Evolutionary conservation across 164 flowering plant species (phyloP).

Genomic region (Annona cherimola): DNA sequence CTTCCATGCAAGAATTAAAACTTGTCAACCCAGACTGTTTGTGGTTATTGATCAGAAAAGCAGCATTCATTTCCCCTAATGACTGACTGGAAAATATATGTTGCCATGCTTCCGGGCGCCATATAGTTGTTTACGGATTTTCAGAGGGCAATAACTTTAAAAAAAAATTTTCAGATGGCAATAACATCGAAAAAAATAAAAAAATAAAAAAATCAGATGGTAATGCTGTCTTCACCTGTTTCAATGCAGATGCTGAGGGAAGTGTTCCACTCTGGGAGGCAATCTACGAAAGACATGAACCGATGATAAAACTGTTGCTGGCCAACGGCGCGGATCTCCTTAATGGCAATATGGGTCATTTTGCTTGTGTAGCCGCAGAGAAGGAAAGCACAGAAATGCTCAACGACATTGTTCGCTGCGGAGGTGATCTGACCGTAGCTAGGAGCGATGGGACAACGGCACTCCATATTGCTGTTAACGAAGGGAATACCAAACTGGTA

Average conservation of each 20-base stretch:
- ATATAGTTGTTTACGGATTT: too few relatives aligned
- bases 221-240: too few relatives aligned
- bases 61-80: too few relatives aligned
- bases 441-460: constrained; percentile 60
- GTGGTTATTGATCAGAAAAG: too few relatives aligned
- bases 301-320: constrained; percentile 34
- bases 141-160: too few relatives aligned
- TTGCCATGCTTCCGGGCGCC: too few relatives aligned
- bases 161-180: too few relatives aligned
- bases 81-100: too few relatives aligned
- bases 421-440: constrained; percentile 52
- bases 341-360: constrained; percentile 59
- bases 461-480: constrained; percentile 75
- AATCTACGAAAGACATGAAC: constrained; percentile 45
- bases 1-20: constrained; percentile 15
- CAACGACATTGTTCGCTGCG: constrained; percentile 35
- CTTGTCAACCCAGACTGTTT: too few relatives aligned
- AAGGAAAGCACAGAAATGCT: constrained; percentile 53
- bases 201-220: too few relatives aligned
- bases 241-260: constrained; percentile 62
- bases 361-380: constrained; percentile 71
- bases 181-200: too few relatives aligned
- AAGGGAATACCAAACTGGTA: constrained; percentile 58
- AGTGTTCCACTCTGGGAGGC: constrained; percentile 84
- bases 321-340: constrained; percentile 54